Evolutionary conservation across 305 asterid species (phyloP), one percentile per base, ranked within the genome.

Genomic region (Fraxinus floribunda): DNA sequence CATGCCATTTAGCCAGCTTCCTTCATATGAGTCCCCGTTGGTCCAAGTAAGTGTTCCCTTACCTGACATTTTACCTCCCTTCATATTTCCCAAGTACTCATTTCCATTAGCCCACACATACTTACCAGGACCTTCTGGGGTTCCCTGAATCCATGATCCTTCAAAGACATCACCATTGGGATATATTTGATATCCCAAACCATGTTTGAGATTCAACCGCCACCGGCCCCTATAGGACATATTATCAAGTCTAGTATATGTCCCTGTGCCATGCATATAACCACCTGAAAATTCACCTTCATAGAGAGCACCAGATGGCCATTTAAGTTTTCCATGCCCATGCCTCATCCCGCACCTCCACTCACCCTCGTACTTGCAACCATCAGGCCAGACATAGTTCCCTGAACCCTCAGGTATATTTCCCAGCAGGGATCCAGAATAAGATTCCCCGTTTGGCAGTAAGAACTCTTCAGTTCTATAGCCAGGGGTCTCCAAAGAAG

Each of bases 241-340:
- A 44, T 88, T 85, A 77, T 88, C 91, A 32, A 83, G 79, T 35
- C 91, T 85, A 5, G 84, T 89, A 83, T 90, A 91, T 0, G 92
- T 94, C 64, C 99, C 99, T 0, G 88, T 84, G 9, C 99, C 98
- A 62, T 91, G 90, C 83, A 95, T 88, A 85, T 93, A 97, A 62
- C 97, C 98, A 16, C 98, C 97, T 1, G 97, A 90, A 88, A 97
- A 94, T 78, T 97, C 98, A 32, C 99, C 99, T 79, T 91, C 97
- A 46, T 96, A 96, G 70, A 89, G 32, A 70, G 98, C 95, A 81
- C 98, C 97, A 6, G 97, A 91, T 68, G 97, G 89, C 94, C 93
- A 96, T 72, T 86, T 92, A 72, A 93, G 92, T 49, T 86, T 94
- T n/a, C 99, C 99, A 83, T 87, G 82, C 7, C 98, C 99, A 73